Conservation (phyloP, 2,329 filamentous ascomycete genomes). For the Venturia effusa region DNA sequence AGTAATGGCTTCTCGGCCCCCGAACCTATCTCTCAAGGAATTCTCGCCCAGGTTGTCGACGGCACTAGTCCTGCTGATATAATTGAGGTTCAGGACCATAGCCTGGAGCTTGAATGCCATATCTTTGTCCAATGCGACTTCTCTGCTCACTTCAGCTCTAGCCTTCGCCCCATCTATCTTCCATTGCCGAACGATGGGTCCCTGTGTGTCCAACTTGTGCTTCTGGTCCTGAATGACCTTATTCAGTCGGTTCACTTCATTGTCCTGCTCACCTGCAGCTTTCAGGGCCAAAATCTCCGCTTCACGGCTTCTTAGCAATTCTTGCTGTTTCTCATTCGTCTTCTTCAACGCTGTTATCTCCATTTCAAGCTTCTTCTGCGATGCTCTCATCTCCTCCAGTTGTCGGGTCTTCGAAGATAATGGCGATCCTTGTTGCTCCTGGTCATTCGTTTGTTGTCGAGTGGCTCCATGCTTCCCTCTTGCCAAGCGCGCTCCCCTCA, state of each 20-base stretch:
- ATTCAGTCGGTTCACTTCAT: not conserved
- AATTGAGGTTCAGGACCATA: not conserved
- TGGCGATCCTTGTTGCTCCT: not conserved
- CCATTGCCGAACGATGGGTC: not conserved
- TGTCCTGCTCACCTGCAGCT: not conserved
- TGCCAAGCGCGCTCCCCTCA: not conserved
- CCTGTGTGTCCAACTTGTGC: not conserved
- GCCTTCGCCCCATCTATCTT: not conserved
- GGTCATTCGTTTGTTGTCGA: not conserved
- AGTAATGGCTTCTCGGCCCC: not conserved
- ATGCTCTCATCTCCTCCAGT: not conserved
- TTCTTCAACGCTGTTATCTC: not conserved
- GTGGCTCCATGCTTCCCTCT: not conserved
- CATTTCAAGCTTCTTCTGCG: not conserved
- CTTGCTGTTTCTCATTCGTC: not conserved
- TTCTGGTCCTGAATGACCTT: not conserved
- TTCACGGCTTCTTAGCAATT: too few species aligned
- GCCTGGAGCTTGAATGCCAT: not conserved
- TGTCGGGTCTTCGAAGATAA: not conserved
- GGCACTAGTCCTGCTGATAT: not conserved
- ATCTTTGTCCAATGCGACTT: not conserved
- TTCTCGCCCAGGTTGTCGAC: not conserved
- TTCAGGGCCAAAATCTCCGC: too few species aligned
- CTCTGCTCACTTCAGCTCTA: not conserved
- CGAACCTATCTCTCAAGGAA: not conserved